Percentiles rank a stretch among this genome's conserved stretches.
phyloP scores from a whole-genome alignment of 1,284 basidiomycete species.

The Cryptococcus sp. region DNA sequence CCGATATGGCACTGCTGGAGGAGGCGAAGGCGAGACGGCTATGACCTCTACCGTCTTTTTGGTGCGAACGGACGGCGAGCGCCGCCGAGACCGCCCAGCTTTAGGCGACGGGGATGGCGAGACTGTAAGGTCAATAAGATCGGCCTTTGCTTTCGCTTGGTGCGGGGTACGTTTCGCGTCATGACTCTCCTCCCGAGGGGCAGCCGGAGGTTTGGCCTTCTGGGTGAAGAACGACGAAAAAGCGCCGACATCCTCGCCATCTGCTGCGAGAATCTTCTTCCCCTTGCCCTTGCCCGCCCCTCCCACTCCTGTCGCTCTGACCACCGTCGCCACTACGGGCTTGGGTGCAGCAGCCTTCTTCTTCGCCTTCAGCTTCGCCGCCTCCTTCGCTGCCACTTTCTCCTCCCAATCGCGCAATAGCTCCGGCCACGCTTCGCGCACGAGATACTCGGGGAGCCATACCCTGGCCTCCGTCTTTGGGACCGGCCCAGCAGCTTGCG shows the following conservation, averaged over 20 bases:
- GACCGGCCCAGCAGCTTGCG: not conserved
- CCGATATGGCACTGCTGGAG: too few relatives aligned
- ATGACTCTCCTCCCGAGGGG: not conserved
- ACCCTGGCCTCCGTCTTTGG: conserved; percentile 24
- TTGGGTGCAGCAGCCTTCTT: conserved; percentile 12
- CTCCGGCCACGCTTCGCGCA: conserved; percentile 34
- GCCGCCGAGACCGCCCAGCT: not conserved
- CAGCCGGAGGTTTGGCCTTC: not conserved
- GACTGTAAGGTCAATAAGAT: too few relatives aligned
- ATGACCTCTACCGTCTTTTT: too few relatives aligned
- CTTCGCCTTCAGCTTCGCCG: conserved; percentile 9
- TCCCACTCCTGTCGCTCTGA: not conserved
- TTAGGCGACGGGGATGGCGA: not conserved
- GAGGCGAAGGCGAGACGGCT: too few relatives aligned
- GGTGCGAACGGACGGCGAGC: too few relatives aligned
- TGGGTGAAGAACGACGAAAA: conserved; percentile 20
- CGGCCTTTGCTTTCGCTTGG: not conserved
- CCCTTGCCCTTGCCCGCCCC: conserved; percentile 1
- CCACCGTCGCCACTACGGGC: not conserved
- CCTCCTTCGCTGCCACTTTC: conserved; percentile 21
- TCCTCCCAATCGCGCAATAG: conserved; percentile 27
- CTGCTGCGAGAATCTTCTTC: conserved; percentile 4
- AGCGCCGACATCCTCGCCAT: conserved; percentile 9
- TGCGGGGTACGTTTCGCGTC: conserved; percentile 1
- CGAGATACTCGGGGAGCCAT: conserved; percentile 37